phyloP scores from a whole-genome alignment of 2,329 filamentous ascomycete genomes.

The Capronia epimyces region DNA sequence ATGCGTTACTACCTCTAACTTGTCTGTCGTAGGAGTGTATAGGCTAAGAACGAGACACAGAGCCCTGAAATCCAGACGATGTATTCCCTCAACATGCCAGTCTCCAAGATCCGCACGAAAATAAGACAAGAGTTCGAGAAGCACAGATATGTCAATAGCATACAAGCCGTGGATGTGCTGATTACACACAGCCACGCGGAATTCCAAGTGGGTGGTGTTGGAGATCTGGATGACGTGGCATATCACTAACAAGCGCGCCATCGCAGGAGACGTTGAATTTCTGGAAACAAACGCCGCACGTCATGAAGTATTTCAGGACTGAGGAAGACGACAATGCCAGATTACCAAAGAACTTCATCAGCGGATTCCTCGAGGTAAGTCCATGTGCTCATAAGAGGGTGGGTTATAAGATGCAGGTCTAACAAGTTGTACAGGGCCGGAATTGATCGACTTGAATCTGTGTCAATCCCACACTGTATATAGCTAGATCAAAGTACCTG shows the following conservation, averaged over 20 bases:
- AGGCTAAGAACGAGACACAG: slow-evolving; percentile 45
- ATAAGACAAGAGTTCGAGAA: slow-evolving; percentile 96
- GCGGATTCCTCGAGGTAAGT: slow-evolving; percentile 86
- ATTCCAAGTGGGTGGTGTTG: slow-evolving; percentile 66
- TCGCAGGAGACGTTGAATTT: slow-evolving; percentile 92
- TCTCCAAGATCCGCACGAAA: slow-evolving; percentile 83
- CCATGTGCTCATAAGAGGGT: not conserved
- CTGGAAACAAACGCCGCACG: slow-evolving; percentile 94
- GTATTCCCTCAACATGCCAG: slow-evolving; percentile 87
- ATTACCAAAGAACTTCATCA: slow-evolving; percentile 85
- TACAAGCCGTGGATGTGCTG: slow-evolving; percentile 81
- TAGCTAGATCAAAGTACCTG: slow-evolving; percentile 19
- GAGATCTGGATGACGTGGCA: not conserved
- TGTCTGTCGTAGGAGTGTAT: not conserved
- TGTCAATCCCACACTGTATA: slow-evolving; percentile 26
- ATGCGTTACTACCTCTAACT: slow-evolving; percentile 39
- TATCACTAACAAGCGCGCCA: not conserved
- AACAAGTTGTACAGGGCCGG: slow-evolving; percentile 14
- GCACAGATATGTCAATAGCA: slow-evolving; percentile 85
- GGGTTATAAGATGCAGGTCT: not conserved
- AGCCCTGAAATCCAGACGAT: slow-evolving; percentile 94
- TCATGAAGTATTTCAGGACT: slow-evolving; percentile 93
- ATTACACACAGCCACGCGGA: slow-evolving; percentile 87
- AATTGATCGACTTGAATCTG: slow-evolving; percentile 13
- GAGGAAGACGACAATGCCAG: slow-evolving; percentile 72